phyloP scores from a whole-genome alignment of 2,329 filamentous ascomycete genomes.

The Venturia pyrina region DNA sequence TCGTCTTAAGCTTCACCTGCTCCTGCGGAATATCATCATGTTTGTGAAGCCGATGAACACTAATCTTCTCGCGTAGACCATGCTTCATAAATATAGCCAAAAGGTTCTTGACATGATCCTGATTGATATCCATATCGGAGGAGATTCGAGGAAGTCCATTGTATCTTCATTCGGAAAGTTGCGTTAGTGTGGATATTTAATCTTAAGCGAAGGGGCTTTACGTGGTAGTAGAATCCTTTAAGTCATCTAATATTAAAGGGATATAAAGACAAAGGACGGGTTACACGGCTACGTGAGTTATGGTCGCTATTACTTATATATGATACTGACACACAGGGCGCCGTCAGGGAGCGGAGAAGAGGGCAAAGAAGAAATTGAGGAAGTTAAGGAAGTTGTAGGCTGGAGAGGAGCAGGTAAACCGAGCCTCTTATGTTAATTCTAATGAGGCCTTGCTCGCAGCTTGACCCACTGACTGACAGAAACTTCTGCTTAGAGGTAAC shows the following conservation, averaged over 20 bases:
- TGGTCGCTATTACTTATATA: no score
- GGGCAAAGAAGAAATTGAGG: no score
- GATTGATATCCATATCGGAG: slow-evolving; percentile 13
- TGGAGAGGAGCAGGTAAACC: no score
- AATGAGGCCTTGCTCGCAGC: no score
- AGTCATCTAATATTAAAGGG: slow-evolving; percentile 13
- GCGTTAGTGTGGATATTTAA: slow-evolving; percentile 12
- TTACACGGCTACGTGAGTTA: slow-evolving; percentile 6
- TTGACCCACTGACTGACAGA: no score
- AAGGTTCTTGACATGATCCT: slow-evolving; percentile 14
- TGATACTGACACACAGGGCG: no score
- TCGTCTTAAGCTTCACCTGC: slow-evolving; percentile 14
- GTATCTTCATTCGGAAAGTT: slow-evolving; percentile 13
- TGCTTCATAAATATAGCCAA: slow-evolving; percentile 13
- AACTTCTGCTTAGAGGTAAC: no score
- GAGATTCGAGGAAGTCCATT: slow-evolving; percentile 12
- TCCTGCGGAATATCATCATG: slow-evolving; percentile 13
- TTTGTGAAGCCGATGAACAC: slow-evolving; percentile 13
- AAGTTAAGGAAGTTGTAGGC: no score
- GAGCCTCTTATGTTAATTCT: no score
- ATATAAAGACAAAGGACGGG: slow-evolving; percentile 12
- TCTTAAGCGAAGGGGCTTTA: slow-evolving; percentile 11
- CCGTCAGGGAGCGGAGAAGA: no score
- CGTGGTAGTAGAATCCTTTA: slow-evolving; percentile 13
- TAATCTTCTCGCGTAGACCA: slow-evolving; percentile 11